Evolutionary conservation across 2,329 filamentous ascomycete genomes (phyloP), one percentile per base, ranked within the genome.

Genomic region (Ophiocordyceps camponoti-leonardi): DNA sequence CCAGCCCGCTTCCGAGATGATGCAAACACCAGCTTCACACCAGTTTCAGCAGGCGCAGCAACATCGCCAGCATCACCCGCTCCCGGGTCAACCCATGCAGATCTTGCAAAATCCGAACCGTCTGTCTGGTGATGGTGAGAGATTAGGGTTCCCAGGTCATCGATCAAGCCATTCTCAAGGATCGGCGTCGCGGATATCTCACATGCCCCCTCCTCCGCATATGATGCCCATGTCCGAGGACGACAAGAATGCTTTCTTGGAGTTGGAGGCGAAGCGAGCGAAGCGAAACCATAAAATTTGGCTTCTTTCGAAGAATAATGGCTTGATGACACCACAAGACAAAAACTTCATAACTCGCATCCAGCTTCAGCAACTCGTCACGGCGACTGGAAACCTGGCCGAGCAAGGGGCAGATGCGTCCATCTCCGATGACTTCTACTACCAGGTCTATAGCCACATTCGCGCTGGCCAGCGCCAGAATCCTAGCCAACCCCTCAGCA

Each of bases 311-410:
- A 87, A 86, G 65, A 87, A 94, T 56, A 98, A 98, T 57, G 92
- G 92, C 22, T 67, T 98, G 49, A 98, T 98, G 92, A 98, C 92
- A 4, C 92, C 92, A 0, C 90, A 96, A 59, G 92, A 98, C 65
- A 98, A 98, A 72, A 98, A 95, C 61, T 98, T 96, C 64, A 94
- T 98, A 53, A 96, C 92, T 6, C 81, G 92, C 18, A 98, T 98
- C 52, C 92, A 98, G 61, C 73, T 98, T 45, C 92, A 98, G 65
- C 92, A 98, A 60, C 75, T 98, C 33, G 86, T 98, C 45, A 81
- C 90, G 12, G 88, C 92, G 10, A 94, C 87, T 22, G 90, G 90
- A 11, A 92, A 87, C 55, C 75, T 87, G 4, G 81, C 81, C 45
- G 87, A 94, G 50, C 75, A 81, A 42, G 83, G 82, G 42, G 77